Conservation (phyloP, 1,139 yeast genomes). For the Trichomonascaceae sp. region DNA sequence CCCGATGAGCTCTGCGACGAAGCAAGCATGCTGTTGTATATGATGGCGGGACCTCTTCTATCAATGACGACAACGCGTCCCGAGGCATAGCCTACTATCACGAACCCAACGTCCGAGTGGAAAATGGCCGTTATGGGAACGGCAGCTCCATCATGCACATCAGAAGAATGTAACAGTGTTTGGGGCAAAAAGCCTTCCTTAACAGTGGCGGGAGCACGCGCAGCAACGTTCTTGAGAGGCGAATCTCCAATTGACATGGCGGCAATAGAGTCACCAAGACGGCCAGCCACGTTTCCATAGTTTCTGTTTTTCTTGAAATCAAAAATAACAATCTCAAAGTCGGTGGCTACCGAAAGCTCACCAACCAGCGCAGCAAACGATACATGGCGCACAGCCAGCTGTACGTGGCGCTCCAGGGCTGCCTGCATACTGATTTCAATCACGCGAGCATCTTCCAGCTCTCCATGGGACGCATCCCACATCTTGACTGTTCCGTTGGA, state of each 20-base stretch:
- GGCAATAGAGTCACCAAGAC: slow-evolving; percentile 10
- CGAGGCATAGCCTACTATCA: slow-evolving; percentile 64
- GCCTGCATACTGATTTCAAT: slow-evolving; percentile 41
- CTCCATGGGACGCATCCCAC: slow-evolving; percentile 74
- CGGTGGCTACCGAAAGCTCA: slow-evolving; percentile 62
- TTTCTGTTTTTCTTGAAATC: slow-evolving; percentile 49
- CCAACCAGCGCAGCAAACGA: slow-evolving; percentile 67
- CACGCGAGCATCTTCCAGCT: slow-evolving; percentile 45
- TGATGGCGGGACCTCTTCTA: slow-evolving; percentile 73
- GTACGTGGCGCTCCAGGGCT: slow-evolving; percentile 31
- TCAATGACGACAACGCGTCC: slow-evolving; percentile 72
- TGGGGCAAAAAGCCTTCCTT: slow-evolving; percentile 63
- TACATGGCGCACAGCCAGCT: slow-evolving; percentile 39
- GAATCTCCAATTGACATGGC: slow-evolving; percentile 9
- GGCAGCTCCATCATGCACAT: slow-evolving; percentile 15
- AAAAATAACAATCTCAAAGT: slow-evolving; percentile 66
- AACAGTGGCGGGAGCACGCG: slow-evolving; percentile 32
- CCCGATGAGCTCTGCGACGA: not conserved
- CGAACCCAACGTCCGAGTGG: slow-evolving; percentile 72
- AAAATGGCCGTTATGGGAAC: slow-evolving; percentile 44
- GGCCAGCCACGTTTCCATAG: not conserved
- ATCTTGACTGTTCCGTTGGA: slow-evolving; percentile 64
- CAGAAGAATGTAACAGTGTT: slow-evolving; percentile 27
- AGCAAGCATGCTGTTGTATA: slow-evolving; percentile 31
- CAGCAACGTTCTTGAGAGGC: slow-evolving; percentile 20